These are phyloP conservation scores for Loxodes magnus DNA, from an alignment of 73 alveolate species.

Conservation along the genomic window DNA sequence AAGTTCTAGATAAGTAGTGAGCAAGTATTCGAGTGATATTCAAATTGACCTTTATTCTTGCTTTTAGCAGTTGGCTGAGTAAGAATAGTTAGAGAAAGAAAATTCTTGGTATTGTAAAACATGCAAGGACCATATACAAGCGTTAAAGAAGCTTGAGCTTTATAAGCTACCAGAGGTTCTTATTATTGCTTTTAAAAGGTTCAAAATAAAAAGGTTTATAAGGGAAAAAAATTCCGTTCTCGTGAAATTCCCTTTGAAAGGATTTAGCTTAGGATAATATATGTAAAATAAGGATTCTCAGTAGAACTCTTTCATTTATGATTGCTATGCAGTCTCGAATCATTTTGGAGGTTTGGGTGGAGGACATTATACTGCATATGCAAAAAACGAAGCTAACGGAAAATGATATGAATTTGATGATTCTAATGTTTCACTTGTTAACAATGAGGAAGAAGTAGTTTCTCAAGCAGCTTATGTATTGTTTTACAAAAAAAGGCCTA, in stretches of 20 bases:
- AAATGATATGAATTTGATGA: slow-evolving; percentile 80
- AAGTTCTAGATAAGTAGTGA: too few species aligned
- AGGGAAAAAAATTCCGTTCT: slow-evolving; percentile 19
- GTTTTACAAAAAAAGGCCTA: slow-evolving; percentile 70
- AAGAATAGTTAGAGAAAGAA: slow-evolving; percentile 58
- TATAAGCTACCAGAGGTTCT: slow-evolving; percentile 73
- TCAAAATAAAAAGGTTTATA: slow-evolving; percentile 31
- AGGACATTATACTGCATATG: slow-evolving; percentile 96
- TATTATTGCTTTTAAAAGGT: slow-evolving; percentile 74
- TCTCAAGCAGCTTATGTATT: slow-evolving; percentile 77
- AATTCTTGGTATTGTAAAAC: slow-evolving; percentile 85
- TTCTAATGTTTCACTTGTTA: slow-evolving; percentile 33
- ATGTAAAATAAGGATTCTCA: slow-evolving; percentile 15
- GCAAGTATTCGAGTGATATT: too few species aligned
- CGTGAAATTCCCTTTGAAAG: slow-evolving; percentile 55
- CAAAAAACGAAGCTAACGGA: slow-evolving; percentile 34
- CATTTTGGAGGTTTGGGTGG: slow-evolving; percentile 93
- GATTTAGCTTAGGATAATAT: slow-evolving; percentile 35
- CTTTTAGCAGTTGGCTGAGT: slow-evolving; percentile 1
- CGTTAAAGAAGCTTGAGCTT: slow-evolving; percentile 61
- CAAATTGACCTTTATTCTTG: too few species aligned
- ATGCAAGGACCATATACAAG: slow-evolving; percentile 71
- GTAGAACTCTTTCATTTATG: slow-evolving; percentile 40
- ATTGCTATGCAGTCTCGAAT: slow-evolving; percentile 85
- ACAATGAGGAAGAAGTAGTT: slow-evolving; percentile 20